Percentiles rank a stretch among this genome's conserved stretches.
Conservation (phyloP, 108 stramenopile species). For the Nitzschia sp. region DNA sequence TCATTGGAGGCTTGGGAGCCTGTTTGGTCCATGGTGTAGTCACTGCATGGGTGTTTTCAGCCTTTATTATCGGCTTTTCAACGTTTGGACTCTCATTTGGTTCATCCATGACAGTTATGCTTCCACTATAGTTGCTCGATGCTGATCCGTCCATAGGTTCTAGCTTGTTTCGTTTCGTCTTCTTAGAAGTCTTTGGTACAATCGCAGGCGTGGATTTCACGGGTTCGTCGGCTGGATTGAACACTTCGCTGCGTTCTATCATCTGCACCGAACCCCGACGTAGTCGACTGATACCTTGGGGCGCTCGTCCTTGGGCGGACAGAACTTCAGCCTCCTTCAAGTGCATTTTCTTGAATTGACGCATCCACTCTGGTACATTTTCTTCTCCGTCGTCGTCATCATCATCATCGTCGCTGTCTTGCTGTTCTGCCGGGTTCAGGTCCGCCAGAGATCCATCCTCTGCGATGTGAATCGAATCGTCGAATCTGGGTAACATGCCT, state of each 20-base stretch:
- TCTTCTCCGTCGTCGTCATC: not conserved
- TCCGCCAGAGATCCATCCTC: not conserved
- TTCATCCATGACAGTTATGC: not conserved
- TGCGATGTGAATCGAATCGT: not conserved
- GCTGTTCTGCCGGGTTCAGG: not conserved
- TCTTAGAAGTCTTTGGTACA: not conserved
- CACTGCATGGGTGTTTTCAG: not conserved
- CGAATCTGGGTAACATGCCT: slow-evolving; percentile 11
- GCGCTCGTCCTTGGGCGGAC: slow-evolving; percentile 24
- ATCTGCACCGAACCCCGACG: slow-evolving; percentile 19
- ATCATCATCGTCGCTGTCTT: not conserved
- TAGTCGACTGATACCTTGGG: slow-evolving; percentile 11
- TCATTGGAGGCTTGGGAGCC: not conserved
- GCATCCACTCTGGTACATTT: slow-evolving; percentile 25
- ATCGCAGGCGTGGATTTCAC: not conserved
- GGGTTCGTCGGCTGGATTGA: slow-evolving; percentile 4
- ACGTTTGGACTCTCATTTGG: not conserved
- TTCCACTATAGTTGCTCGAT: not conserved
- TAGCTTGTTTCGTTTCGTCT: not conserved
- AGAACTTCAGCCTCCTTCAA: slow-evolving; percentile 15
- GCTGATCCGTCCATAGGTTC: not conserved
- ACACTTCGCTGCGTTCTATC: slow-evolving; percentile 7
- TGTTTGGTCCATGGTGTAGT: not conserved
- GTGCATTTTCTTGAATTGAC: slow-evolving; percentile 22
- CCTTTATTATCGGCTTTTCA: not conserved